Evolutionary conservation across 306 rosid genomes (phyloP), one percentile per base, ranked within the genome.

Genomic region (Castanea crenata): DNA sequence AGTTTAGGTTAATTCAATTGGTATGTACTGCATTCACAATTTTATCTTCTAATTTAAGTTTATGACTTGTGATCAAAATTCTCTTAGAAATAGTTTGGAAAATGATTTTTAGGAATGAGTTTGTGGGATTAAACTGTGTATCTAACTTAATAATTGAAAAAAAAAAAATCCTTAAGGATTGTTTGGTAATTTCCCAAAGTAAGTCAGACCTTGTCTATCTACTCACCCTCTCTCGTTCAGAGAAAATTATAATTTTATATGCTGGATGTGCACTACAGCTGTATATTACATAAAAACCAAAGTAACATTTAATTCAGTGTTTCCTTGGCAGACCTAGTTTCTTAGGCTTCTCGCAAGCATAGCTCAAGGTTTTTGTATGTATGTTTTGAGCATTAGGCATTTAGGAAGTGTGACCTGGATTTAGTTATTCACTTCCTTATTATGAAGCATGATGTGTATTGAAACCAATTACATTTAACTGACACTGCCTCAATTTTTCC

Each of bases 1-100:
- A 95, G 80, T 88, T 84, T 81, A 91, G 74, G 77, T 81, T 95
- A 91, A 91, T 95, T 87, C 91, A 91, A 74, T 71, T 82, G 98
- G 99, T 95, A 87, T 46, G 76, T 74, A 25, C 21, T 76, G 70
- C 59, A 55, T 44, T 73, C 79, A 15, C 13, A 29, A 31, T 64
- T 62, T 14, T 46, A 46, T 46, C 52, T 46, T 46, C 52, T 46
- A 46, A 25, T 25, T 67, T 78, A 31, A 18, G 31, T n/a, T 21
- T 65, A 70, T 52, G 46, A 5, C 3, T 69, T 49, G 20, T 57
- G 4, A 46, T 0, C n/a, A 10, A 46, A 46, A 46, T 46, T 46
- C 31, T 82, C 18, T 71, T 64, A 51, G 71, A 63, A n/a, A 13
- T 41, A 34, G 49, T 74, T 64, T 6, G 54, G 52, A 9, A 9